Evolutionary conservation across 2,329 filamentous ascomycete genomes (phyloP), one percentile per base, ranked within the genome.

Genomic region (Hypocreales sp.): DNA sequence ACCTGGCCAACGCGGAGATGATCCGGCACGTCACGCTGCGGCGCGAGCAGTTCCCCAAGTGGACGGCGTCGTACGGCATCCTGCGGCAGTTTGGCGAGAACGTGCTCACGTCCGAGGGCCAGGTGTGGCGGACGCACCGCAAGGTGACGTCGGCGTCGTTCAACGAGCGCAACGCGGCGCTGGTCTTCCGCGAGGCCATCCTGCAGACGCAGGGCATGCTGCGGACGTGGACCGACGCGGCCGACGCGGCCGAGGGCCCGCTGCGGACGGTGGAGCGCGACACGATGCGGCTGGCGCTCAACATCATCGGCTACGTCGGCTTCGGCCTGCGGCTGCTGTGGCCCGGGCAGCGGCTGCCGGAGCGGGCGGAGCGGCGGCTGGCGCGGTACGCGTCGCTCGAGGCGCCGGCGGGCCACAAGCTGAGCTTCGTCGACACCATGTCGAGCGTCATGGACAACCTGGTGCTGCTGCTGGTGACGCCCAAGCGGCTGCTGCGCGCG

Each of bases 91-190:
- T 77, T 44, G 79, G 80, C 20, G 61, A 70, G 30, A 87, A 81
- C 44, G 64, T 86, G 2, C 51, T 86, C 14, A 71, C 70, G 0
- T 72, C 74, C 3, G 79, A 86, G 47, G 79, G 79, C 2, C 45
- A 57, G 1, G 51, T 65, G 16, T 87, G 79, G 80, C 72, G 72
- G 18, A 62, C 68, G 50, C 79, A 87, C 46, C 67, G 79, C 34
- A 82, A 79, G 50, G 64, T 74, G 23, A 77, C 72, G 1, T 68
- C 73, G 16, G 71, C 78, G 1, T 70, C 70, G 4, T 86, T 87
- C 49, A 81, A 76, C 31, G 80, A 87, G 54, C 72, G 66, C 51
- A 86, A 82, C 47, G 75, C 80, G 31, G 59, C 63, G 10, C 47
- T 79, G 15, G 72, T 79, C 2, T 81, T 74, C 48, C 54, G 53